Conservation (phyloP, 306 rosid species). For the Cicer pinnatifidum region DNA sequence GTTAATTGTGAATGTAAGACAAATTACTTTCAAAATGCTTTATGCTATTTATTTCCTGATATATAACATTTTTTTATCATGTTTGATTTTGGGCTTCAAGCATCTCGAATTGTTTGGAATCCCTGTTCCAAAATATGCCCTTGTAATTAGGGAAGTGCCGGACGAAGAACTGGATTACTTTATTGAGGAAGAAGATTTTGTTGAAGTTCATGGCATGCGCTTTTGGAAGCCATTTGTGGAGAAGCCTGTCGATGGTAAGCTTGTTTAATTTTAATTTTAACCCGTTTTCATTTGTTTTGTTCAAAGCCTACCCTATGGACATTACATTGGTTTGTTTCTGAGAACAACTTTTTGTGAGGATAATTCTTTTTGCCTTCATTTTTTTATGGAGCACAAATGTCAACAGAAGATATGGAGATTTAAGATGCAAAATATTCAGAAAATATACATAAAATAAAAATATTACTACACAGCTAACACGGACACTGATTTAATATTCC, state of each 20-base stretch:
- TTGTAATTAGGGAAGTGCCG: conserved; percentile 84
- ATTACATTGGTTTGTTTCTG: conserved; percentile 29
- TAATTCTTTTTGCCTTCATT: neutral
- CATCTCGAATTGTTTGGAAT: conserved; percentile 81
- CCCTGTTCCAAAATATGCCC: conserved; percentile 94
- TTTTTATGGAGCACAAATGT: neutral
- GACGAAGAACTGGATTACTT: conserved; percentile 81
- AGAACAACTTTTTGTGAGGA: conserved; percentile 13
- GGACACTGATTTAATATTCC: conserved; percentile 22
- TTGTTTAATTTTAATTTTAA: conserved; percentile 36
- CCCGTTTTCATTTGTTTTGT: conserved; percentile 21
- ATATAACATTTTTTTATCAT: conserved; percentile 43
- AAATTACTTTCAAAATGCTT: conserved; percentile 29
- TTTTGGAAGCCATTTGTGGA: conserved; percentile 98
- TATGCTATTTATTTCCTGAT: conserved; percentile 37
- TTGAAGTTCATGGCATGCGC: conserved; percentile 84
- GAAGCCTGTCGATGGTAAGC: conserved; percentile 95
- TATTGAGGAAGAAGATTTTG: conserved; percentile 95
- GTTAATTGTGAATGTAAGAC: conserved; percentile 25
- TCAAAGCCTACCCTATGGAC: conserved; percentile 6
- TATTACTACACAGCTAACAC: conserved; percentile 30
- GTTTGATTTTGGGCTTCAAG: conserved; percentile 58
- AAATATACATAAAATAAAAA: neutral
- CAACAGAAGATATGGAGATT: neutral
- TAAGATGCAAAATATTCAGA: conserved; percentile 21